These are phyloP conservation scores for Parachaetomium inaequale DNA, from an alignment of 495 filamentous ascomycete species.

Conservation along the genomic window DNA sequence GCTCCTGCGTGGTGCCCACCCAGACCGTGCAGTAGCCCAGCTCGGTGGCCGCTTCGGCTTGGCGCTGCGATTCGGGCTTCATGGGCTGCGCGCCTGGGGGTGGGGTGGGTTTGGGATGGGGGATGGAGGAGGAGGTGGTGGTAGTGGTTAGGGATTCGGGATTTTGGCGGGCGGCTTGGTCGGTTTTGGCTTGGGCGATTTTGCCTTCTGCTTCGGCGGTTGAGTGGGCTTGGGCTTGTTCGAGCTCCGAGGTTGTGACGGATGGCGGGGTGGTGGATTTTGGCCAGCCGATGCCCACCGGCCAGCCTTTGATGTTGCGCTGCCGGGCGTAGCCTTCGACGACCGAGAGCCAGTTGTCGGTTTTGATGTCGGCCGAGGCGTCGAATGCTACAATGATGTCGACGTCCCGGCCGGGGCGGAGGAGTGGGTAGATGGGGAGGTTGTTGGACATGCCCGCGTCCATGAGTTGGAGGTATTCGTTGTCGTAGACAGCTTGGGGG, in stretches of 20 bases:
- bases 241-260: slow-evolving; percentile 59
- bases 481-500: slow-evolving; percentile 67
- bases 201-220: slow-evolving; percentile 58
- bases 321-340: slow-evolving; percentile 89
- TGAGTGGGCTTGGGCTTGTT: slow-evolving; percentile 61
- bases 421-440: slow-evolving; percentile 87
- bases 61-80: slow-evolving; percentile 31
- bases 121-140: not conserved
- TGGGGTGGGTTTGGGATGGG: not conserved
- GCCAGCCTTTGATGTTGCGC: slow-evolving; percentile 88
- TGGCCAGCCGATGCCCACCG: slow-evolving; percentile 87
- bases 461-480: slow-evolving; percentile 78
- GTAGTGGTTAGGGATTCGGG: slow-evolving; percentile 8
- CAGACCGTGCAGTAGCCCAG: slow-evolving; percentile 91
- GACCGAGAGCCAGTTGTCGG: slow-evolving; percentile 78
- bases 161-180: slow-evolving; percentile 41
- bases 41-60: slow-evolving; percentile 49
- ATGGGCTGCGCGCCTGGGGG: slow-evolving; percentile 5
- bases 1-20: slow-evolving; percentile 79
- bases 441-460: slow-evolving; percentile 99
- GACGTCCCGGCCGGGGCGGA: slow-evolving; percentile 80
- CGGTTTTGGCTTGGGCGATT: slow-evolving; percentile 57
- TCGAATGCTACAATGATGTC: slow-evolving; percentile 71
- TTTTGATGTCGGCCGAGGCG: slow-evolving; percentile 40
- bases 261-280: slow-evolving; percentile 50